phyloP scores from a whole-genome alignment of 2,329 filamentous ascomycete species.

The Pseudonectria foliicola region DNA sequence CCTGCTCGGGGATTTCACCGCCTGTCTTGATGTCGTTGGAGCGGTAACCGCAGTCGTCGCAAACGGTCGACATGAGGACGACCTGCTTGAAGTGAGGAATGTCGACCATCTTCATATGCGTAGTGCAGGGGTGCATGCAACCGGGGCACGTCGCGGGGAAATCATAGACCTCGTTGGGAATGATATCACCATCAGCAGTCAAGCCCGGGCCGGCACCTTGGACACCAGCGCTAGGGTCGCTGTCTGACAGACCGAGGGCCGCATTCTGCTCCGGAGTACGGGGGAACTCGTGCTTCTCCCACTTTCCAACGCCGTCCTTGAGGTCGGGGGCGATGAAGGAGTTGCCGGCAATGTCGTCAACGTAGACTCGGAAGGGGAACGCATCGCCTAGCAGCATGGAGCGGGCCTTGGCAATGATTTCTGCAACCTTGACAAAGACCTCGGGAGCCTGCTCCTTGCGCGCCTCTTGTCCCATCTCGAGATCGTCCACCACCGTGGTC shows the following conservation, averaged over 20 bases:
- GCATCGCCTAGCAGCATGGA: slow-evolving; percentile 70
- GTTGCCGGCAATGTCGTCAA: slow-evolving; percentile 92
- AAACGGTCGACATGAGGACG: slow-evolving; percentile 89
- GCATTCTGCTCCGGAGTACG: slow-evolving; percentile 83
- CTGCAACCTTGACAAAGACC: slow-evolving; percentile 68
- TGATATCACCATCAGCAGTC: slow-evolving; percentile 64
- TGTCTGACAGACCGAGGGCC: slow-evolving; percentile 67
- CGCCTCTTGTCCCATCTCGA: slow-evolving; percentile 74
- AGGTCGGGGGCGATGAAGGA: slow-evolving; percentile 91
- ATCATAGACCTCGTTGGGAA: slow-evolving; percentile 86
- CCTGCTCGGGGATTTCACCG: slow-evolving; percentile 80
- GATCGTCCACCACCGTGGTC: slow-evolving; percentile 67
- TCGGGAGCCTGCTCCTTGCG: slow-evolving; percentile 74
- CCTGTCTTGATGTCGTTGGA: slow-evolving; percentile 98
- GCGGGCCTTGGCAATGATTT: slow-evolving; percentile 65
- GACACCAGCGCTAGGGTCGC: slow-evolving; percentile 48
- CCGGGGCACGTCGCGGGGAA: slow-evolving; percentile 90
- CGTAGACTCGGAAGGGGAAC: slow-evolving; percentile 80
- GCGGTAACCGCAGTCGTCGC: slow-evolving; percentile 85
- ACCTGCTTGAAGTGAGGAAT: slow-evolving; percentile 98
- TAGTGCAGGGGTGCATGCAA: slow-evolving; percentile 77
- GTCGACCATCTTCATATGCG: slow-evolving; percentile 98
- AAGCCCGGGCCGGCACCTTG: slow-evolving; percentile 45
- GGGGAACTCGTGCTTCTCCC: slow-evolving; percentile 76
- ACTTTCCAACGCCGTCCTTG: slow-evolving; percentile 75